Percentiles rank a stretch among this genome's conserved stretches.
Evolutionary conservation across 164 flowering plant species (phyloP).

Genomic region (Macadamia integrifolia): DNA sequence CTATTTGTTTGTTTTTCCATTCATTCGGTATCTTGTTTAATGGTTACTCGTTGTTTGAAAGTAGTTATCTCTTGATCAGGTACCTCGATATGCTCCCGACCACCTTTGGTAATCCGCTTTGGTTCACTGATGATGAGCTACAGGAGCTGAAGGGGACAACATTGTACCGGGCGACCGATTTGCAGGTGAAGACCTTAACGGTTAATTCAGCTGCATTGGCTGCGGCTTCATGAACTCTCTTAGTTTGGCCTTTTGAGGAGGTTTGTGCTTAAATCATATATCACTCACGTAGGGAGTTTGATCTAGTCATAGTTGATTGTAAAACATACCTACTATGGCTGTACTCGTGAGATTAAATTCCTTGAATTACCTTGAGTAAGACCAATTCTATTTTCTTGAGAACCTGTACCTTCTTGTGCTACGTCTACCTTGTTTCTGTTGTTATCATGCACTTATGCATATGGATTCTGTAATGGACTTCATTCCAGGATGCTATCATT

Average conservation of each 20-base stretch:
- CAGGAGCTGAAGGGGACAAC: constrained; percentile 82
- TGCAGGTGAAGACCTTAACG: constrained; percentile 50
- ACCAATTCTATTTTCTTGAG: too few species aligned
- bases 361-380: too few species aligned
- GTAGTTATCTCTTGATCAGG: constrained; percentile 28
- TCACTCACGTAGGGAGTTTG: too few species aligned
- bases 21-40: neutral
- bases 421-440: too few species aligned
- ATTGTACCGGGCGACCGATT: constrained; percentile 60
- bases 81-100: constrained; percentile 91
- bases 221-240: too few species aligned
- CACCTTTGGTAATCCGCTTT: constrained; percentile 81
- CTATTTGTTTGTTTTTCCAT: neutral
- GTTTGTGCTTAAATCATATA: too few species aligned
- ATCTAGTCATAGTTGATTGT: neutral
- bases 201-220: neutral
- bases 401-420: too few species aligned
- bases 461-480: neutral
- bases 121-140: constrained; percentile 87
- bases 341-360: too few species aligned
- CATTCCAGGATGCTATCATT: too few species aligned
- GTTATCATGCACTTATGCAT: neutral
- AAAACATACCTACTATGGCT: too few species aligned
- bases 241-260: too few species aligned
- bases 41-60: constrained; percentile 1